Base-by-base conservation (phyloP, 1,139 yeast genomes). In the Saccharomyces hybrid region DNA sequence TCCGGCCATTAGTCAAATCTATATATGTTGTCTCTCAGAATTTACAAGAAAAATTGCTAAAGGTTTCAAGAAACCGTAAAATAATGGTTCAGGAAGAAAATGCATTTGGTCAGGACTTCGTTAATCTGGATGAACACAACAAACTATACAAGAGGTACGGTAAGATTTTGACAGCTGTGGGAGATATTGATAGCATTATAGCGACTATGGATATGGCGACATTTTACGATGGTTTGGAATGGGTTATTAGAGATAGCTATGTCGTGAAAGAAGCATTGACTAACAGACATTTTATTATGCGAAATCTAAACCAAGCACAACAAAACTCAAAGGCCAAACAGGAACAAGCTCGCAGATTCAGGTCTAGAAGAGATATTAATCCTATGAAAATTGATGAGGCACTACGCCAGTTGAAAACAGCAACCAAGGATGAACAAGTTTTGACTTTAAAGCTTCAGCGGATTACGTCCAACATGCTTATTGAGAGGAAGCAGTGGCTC, bases 321-420 rank as follows among this genome's bases (percentile, higher is more conserved):
- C 80, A 83, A 4, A 81, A 78, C 57, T 82, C 96, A 2, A 81
- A 80, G 62, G 71, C 81, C 28, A 87, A 83, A 64, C 96, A 88
- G 63, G 79, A 82, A 52, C 78, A 81, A 12, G 96, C 96, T 0
- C 80, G 86, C 29, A 84, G 85, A 62, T 77, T 91, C 54, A 86
- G 88, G 64, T 83, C 81, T 58, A 86, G 84, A 60, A 75, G 90
- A 26, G 82, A 88, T 52, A 83, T 89, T 53, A 93, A 87, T 65
- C 97, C 98, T 0, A 71, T 86, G 42, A 88, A 86, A 66, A 96
- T 90, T 1, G 97, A 93, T 64, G 98, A 91, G 60, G 96, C 97
- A 0, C 80, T 91, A 47, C 76, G 85, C 53, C 77, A 88, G 11
- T 76, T 91, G 55, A 96, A 91, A 65, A 82, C 80, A 50, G 95